phyloP scores from a whole-genome alignment of 23 red algal species.

The Gracilaria caudata region DNA sequence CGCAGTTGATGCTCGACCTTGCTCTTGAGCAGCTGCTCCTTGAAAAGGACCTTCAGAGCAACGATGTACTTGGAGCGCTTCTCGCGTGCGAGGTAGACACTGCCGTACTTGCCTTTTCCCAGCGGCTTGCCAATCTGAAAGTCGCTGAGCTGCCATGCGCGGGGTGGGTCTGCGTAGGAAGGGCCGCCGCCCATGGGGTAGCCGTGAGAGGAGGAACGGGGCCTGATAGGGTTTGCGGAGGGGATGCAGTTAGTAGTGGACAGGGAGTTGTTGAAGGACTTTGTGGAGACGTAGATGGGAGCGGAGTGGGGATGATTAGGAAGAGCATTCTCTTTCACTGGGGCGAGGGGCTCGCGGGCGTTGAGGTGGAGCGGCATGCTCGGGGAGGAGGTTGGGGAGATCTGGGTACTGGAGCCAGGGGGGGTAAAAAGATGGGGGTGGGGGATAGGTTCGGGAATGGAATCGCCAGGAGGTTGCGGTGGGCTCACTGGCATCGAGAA shows the following conservation, averaged over 20 bases:
- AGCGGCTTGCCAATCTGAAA: conserved; percentile 97
- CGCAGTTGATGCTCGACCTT: conserved; percentile 99
- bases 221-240: neutral
- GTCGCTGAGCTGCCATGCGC: conserved; percentile 82
- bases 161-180: conserved; percentile 49
- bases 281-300: conserved; percentile 32
- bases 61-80: conserved; percentile 89
- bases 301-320: neutral
- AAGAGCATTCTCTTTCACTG: conserved; percentile 39
- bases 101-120: conserved; percentile 96
- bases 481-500: neutral
- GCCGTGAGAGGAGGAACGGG: conserved; percentile 9
- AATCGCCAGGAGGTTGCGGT: neutral
- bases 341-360: conserved; percentile 16
- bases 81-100: conserved; percentile 99
- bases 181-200: conserved; percentile 58
- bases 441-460: conserved; percentile 1
- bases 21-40: conserved; percentile 80
- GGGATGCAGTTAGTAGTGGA: conserved; percentile 16
- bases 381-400: neutral
- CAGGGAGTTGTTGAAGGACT: conserved; percentile 15
- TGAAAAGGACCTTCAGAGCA: conserved; percentile 96
- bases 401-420: neutral
- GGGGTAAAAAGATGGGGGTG: neutral
- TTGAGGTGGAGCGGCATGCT: conserved; percentile 3